Evolutionary conservation across 2,329 filamentous ascomycete species (phyloP), one percentile per base, ranked within the genome.

Genomic region (Gnomoniopsis sp.): DNA sequence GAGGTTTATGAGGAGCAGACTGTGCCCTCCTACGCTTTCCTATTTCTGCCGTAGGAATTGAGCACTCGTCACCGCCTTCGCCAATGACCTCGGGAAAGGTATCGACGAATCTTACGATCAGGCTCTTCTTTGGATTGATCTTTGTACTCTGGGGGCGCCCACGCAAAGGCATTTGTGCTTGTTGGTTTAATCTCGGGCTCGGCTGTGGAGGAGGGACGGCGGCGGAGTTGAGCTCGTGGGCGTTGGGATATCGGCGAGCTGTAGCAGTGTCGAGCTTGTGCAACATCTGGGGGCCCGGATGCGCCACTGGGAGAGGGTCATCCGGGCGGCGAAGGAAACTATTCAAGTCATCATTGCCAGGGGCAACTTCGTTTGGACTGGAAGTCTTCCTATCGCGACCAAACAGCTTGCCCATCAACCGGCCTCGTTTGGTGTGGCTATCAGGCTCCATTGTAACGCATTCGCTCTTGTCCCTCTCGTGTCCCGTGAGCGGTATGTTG

Each of bases 31-130:
- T 87, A 62, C 75, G 77, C 69, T 78, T 80, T 6, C 85, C 87
- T 56, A 96, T 88, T 69, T 95, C 89, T 21, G 85, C 77, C 1
- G 87, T 83, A 1, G 90, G 89, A 10, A 82, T 76, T 55, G 90
- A 86, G 56, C 89, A 88, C 71, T 96, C 92, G 68, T 97, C 93
- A 36, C 93, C 93, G 59, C 93, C 93, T 72, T 93, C 88, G 49
- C 93, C 93, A 68, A 98, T 97, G 62, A 96, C 74, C 49, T 91
- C 88, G 7, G 93, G 92, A 56, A 82, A 79, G 11, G 81, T 82
- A 65, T 90, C 85, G 54, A 82, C 83, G 67, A 97, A 97, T 57
- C 80, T 84, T 38, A 97, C 93, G 4, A 77, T 77, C 62, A 95
- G 77, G 11, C 88, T 88, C 72, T 90, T 90, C 68, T 82, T 84